Evolutionary conservation across 2,329 filamentous ascomycete genomes (phyloP), one percentile per base, ranked within the genome.

Genomic region (Colletotrichum liaoningense): DNA sequence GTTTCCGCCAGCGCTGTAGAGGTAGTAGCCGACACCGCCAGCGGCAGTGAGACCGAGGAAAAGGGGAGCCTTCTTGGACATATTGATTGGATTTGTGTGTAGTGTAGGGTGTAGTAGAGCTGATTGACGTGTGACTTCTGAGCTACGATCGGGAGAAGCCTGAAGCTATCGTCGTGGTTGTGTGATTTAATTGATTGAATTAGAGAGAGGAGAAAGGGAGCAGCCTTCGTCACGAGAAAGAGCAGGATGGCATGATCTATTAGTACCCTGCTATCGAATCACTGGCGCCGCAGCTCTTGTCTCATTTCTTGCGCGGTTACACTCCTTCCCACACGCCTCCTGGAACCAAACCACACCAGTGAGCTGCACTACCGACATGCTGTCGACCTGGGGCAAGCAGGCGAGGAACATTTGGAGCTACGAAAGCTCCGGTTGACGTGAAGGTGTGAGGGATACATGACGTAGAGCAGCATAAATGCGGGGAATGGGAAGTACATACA

Each of bases 1-100:
- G 82, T 91, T 90, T 71, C 96, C 95, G 74, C 96, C 96, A 19
- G 95, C 93, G 64, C 85, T 88, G 88, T 97, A 99, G 75, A 98
- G 89, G 87, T 98, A 98, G 88, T 98, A 98, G 56, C 93, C 95
- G 72, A 92, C 86, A 76, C 91, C 93, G 78, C 90, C 90, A 38
- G 89, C 92, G 76, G 90, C 91, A 73, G 87, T 89, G 77, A 91
- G 84, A 78, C 92, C 93, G 78, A 93, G 80, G 78, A 86, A 79
- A 76, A 87, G 77, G 77, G 88, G 87, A 55, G 83, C 77, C 77
- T 84, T 84, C 74, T 80, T 82, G 76, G 86, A 86, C 86, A 88
- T 89, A 76, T 62, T 83, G 75, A 77, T 74, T 58, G 33, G 63
- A 64, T 58, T 30, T 38, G n/a, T 12, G 33, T 35, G 11, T 12